Base-by-base conservation (phyloP, 2,329 filamentous ascomycete species). In the Plectosphaerella cucumerina region DNA sequence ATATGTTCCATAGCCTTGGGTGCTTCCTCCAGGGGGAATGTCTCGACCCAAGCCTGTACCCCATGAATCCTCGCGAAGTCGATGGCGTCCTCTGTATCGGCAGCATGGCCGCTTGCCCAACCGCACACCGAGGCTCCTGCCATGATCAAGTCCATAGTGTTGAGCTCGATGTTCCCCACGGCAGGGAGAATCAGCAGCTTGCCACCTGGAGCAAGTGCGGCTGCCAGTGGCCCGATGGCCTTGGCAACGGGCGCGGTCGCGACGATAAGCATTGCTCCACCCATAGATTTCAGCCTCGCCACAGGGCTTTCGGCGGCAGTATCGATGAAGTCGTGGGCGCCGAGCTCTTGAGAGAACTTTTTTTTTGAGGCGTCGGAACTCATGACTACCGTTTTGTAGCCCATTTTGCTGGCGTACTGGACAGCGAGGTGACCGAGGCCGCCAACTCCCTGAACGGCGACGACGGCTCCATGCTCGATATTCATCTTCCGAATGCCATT, bases 351-450 rank as follows among this genome's bases (percentile, higher is more conserved):
- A 0, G 87, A 86, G 60, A 91, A 88, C 0, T 82, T 77, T 53
- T 78, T 78, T 74, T 93, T 93, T 58, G 73, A 75, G 53, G 82
- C 77, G 9, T 83, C 82, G 0, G 81, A 80, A 10, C 82, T 86
- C 47, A 92, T 75, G 0, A 86, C 89, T 2, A 82, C 82, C 5
- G 89, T 82, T 52, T 81, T 77, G 67, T 86, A 91, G 5, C 89
- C 89, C 87, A 91, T 90, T 67, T 84, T 84, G 47, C 74, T 74
- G 5, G 87, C 87, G 63, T 86, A 92, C 64, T 91, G 87, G 23
- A 92, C 83, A 0, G 87, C 89, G 26, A 93, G 66, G 65, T 93
- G 89, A 2, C 89, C 89, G 0, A 92, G 75, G 2, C 89, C 89
- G 47, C 90, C 84, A 3, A 93, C 74, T 12, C 87, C 89, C 55